phyloP scores from a whole-genome alignment of 2,329 filamentous ascomycete genomes.

The Beauveria sp. region DNA sequence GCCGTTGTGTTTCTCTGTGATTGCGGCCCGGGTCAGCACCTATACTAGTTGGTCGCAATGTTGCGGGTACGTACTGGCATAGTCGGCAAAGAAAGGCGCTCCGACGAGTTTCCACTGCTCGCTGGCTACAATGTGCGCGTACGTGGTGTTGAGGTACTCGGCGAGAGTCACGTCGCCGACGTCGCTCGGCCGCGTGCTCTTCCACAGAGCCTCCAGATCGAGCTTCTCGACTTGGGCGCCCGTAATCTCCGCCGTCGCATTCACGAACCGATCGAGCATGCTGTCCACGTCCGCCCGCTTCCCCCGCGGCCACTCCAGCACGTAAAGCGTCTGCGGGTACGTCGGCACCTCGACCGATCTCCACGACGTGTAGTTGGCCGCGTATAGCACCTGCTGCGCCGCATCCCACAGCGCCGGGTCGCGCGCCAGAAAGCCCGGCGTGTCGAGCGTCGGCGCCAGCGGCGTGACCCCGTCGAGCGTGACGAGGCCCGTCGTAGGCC shows the following conservation, averaged over 20 bases:
- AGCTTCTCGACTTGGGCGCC: neutral
- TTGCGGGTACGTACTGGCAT: neutral
- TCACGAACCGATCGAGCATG: neutral
- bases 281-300: neutral
- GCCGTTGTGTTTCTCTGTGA: constrained; percentile 4
- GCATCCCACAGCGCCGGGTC: constrained; percentile 12
- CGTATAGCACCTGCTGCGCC: constrained; percentile 3
- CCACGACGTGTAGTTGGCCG: neutral
- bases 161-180: neutral
- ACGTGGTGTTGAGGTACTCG: constrained; percentile 4
- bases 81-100: constrained; percentile 10
- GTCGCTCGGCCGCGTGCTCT: neutral
- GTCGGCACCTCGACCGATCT: neutral
- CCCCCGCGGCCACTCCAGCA: neutral
- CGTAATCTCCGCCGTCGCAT: neutral
- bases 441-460: constrained; percentile 12
- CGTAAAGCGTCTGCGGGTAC: constrained; percentile 5
- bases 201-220: constrained; percentile 4
- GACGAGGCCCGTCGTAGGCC: constrained; percentile 12
- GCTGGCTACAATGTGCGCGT: neutral
- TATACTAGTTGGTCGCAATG: neutral
- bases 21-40: neutral
- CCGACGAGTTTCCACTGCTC: constrained; percentile 6
- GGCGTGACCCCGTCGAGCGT: constrained; percentile 12
- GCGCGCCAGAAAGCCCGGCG: constrained; percentile 12